Conservation (phyloP, 306 rosid species). For the Quillaja saponaria region DNA sequence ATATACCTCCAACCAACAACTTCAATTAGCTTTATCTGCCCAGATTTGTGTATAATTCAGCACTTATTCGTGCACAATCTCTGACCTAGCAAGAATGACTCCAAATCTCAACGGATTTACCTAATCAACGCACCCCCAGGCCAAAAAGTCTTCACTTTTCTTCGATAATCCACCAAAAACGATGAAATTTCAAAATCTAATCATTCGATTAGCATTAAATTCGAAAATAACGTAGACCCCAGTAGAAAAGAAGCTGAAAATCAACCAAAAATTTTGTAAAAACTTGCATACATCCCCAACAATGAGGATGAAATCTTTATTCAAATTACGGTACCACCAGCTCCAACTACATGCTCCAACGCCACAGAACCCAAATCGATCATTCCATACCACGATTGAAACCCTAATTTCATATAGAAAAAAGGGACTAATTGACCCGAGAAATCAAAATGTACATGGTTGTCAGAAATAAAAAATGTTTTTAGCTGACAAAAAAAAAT, state of each 20-base stretch:
- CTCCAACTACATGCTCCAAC: background rate
- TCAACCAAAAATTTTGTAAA: background rate
- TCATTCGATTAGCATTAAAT: conserved; percentile 13
- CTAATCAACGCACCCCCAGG: conserved; percentile 29
- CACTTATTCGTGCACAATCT: conserved; percentile 42
- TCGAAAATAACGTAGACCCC: conserved; percentile 4
- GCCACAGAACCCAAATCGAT: conserved; percentile 21
- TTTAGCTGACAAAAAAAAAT: background rate
- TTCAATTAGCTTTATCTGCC: conserved; percentile 27
- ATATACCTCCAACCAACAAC: conserved; percentile 38
- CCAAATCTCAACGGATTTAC: conserved; percentile 39
- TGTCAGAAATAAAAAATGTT: background rate
- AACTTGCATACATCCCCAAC: background rate
- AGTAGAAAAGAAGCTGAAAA: background rate
- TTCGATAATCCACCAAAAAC: conserved; percentile 27
- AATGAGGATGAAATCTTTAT: background rate
- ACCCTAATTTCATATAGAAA: conserved; percentile 26
- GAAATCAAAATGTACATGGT: background rate
- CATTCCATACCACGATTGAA: conserved; percentile 4
- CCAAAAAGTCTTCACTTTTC: conserved; percentile 32
- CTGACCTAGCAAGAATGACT: conserved; percentile 29
- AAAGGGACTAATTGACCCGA: conserved; percentile 36
- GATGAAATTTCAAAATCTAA: conserved; percentile 2
- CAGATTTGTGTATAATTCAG: conserved; percentile 48
- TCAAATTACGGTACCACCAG: conserved; percentile 3